Conservation (phyloP, 2,329 filamentous ascomycete genomes). For the Paecilomyces formosus region DNA sequence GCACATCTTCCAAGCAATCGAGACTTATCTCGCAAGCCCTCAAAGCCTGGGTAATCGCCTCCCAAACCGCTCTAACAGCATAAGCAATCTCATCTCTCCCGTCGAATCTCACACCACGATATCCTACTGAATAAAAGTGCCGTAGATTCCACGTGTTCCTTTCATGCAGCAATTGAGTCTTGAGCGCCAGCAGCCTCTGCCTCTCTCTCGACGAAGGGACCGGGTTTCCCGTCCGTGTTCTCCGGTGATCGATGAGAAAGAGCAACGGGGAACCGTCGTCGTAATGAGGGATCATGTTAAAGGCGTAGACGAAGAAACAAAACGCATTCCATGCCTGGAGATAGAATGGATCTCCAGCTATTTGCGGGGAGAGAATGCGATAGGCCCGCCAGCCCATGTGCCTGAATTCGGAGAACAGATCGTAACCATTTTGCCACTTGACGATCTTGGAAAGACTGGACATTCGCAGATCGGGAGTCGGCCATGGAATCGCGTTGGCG, state of each 20-base stretch:
- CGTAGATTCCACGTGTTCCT: slow-evolving; percentile 11
- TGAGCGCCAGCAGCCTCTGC: slow-evolving; percentile 3
- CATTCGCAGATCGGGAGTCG: not conserved
- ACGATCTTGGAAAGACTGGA: not conserved
- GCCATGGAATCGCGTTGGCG: not conserved
- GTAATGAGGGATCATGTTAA: slow-evolving; percentile 3
- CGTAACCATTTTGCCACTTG: not conserved
- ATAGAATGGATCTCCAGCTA: slow-evolving; percentile 2
- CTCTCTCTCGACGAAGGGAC: not conserved
- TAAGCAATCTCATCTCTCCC: slow-evolving; percentile 4
- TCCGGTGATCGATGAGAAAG: slow-evolving; percentile 5
- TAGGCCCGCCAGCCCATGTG: too few species aligned
- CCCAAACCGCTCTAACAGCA: slow-evolving; percentile 10
- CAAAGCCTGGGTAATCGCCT: slow-evolving; percentile 6
- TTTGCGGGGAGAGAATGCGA: slow-evolving; percentile 1
- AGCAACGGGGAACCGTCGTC: slow-evolving; percentile 1
- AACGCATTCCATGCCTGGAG: slow-evolving; percentile 12
- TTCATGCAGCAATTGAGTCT: slow-evolving; percentile 7
- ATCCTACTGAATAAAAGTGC: not conserved
- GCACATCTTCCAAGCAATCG: not conserved
- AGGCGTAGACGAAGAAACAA: slow-evolving; percentile 7
- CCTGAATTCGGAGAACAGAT: not conserved
- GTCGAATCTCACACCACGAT: not conserved
- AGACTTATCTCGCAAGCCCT: slow-evolving; percentile 4
- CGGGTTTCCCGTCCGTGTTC: not conserved